A percentile compares a stretch with the other conserved stretches of the same genome.
These are phyloP conservation scores for Aspergillus sergii DNA, from an alignment of 2,329 filamentous ascomycete genomes.

Conservation along the genomic window DNA sequence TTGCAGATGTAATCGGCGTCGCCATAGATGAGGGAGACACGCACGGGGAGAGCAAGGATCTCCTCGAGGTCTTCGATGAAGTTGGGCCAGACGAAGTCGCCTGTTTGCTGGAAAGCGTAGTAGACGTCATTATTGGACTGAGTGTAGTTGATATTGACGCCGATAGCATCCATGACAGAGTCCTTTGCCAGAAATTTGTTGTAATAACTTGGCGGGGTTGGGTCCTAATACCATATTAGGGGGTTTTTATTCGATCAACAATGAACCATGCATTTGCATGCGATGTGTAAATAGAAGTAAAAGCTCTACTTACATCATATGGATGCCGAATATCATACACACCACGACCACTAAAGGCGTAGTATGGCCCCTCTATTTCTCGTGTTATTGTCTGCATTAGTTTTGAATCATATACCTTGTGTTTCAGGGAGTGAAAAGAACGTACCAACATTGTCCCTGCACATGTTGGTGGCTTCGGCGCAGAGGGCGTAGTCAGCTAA, in stretches of 20 bases:
- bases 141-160: constrained; percentile 64
- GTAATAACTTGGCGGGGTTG: constrained; percentile 66
- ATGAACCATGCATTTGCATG: background rate
- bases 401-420: too few species aligned
- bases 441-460: constrained; percentile 56
- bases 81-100: constrained; percentile 66
- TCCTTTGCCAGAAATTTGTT: constrained; percentile 66
- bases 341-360: constrained; percentile 55
- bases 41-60: constrained; percentile 63
- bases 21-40: constrained; percentile 72
- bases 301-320: constrained; percentile 28
- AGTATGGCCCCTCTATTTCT: constrained; percentile 55
- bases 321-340: constrained; percentile 65
- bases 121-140: constrained; percentile 45
- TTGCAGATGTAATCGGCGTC: constrained; percentile 62
- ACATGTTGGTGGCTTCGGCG: constrained; percentile 57
- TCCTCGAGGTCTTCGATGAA: constrained; percentile 62
- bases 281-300: background rate
- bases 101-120: constrained; percentile 55
- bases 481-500: constrained; percentile 55
- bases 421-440: constrained; percentile 4
- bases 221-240: constrained; percentile 45
- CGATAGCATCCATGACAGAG: constrained; percentile 60
- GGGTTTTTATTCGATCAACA: constrained; percentile 26
- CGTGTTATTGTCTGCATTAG: too few species aligned